Percentiles rank a stretch among this genome's conserved stretches.
These are phyloP conservation scores for Chlorella sp. DNA, from an alignment of 139 green algal species.

Conservation along the genomic window DNA sequence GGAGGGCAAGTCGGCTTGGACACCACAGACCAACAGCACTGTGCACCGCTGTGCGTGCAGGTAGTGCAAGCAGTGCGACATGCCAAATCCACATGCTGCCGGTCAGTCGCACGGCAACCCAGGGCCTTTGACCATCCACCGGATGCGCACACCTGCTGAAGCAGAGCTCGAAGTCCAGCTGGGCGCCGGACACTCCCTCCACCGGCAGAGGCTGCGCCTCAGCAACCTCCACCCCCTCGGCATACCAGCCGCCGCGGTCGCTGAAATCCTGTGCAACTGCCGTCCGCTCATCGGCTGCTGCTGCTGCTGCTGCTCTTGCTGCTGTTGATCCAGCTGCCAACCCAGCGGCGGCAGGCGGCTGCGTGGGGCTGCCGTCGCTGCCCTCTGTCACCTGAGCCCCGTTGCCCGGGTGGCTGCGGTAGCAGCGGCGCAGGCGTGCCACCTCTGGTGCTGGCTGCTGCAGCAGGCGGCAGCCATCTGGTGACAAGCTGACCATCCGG, in stretches of 20 bases:
- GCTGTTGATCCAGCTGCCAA: not conserved
- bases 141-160: conserved; percentile 19
- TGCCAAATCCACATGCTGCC: not conserved
- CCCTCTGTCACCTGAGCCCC: not conserved
- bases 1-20: too few species aligned
- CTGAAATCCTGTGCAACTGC: not conserved
- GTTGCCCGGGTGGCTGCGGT: not conserved
- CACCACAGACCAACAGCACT: too few species aligned
- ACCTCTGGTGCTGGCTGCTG: conserved; percentile 57
- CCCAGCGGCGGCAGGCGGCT: not conserved
- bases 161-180: conserved; percentile 8
- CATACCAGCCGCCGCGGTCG: conserved; percentile 8
- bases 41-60: too few species aligned
- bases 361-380: not conserved
- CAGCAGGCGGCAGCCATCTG: conserved; percentile 43
- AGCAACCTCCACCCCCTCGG: not conserved
- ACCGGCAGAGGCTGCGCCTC: conserved; percentile 19
- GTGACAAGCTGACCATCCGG: conserved; percentile 56
- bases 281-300: not conserved
- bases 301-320: not conserved
- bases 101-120: not conserved
- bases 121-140: too few species aligned
- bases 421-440: conserved; percentile 17
- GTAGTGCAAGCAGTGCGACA: too few species aligned
- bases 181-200: not conserved